Evolutionary conservation across 495 filamentous ascomycete genomes (phyloP), one percentile per base, ranked within the genome.

Genomic region (Aspergillus asperescens): DNA sequence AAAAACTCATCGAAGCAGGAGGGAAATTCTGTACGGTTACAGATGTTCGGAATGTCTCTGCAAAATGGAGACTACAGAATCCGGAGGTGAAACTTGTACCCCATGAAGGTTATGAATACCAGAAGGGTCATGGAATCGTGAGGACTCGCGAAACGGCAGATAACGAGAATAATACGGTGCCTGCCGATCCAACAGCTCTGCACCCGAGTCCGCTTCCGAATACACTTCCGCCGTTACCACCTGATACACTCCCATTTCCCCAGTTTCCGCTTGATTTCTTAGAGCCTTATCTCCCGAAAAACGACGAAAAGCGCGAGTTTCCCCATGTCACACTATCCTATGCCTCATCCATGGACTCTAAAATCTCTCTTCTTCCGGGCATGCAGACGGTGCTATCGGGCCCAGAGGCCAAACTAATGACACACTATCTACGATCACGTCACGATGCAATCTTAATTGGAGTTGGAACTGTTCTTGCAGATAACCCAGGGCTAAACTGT

Each of bases 381-480:
- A 75, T 79, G 53, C 87, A 84, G 56, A 96, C 90, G 1, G 69
- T 77, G 0, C 79, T 96, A 5, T 96, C 91, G 6, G 89, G 90
- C 22, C 81, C 83, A 1, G 75, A 83, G 57, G 84, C 89, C 12
- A 96, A 95, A 65, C 77, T 86, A 45, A 89, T 97, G 85, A 96
- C 91, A 1, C 91, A 97, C 65, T 89, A 85, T 65, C 77, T 97
- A 15, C 86, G 91, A 49, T 81, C 82, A 5, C 78, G 77, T 10
- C 90, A 97, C 67, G 82, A 88, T 55, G 89, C 88, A 12, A 94
- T 97, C 48, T 73, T 92, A 9, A 74, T 97, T 19, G 91, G 91
- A 8, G 85, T 87, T 7, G 85, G 86, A 4, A 97, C 91, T 12
- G 89, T 88, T 15, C 72, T 87, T 38, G 83, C 86, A 10, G 91